Evolutionary conservation across 129 eudicot genomes (phyloP).

Genomic region (Flaveria robusta): DNA sequence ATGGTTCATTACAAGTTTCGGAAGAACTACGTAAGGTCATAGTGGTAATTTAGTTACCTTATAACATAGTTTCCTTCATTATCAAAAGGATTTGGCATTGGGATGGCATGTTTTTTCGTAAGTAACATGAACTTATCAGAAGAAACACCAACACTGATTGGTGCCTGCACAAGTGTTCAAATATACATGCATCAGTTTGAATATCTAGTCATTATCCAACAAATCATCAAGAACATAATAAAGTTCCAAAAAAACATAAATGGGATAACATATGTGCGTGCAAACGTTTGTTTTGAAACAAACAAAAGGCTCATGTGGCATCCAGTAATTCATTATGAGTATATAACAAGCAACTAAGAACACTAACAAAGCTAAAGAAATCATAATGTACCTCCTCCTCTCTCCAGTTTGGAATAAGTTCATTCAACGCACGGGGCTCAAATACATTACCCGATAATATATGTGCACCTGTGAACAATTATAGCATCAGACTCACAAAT

Average conservation of each 20-base stretch:
- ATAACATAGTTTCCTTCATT: conserved; percentile 88
- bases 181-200: background rate
- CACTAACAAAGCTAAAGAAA: background rate
- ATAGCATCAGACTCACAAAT: background rate
- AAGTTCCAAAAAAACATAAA: background rate
- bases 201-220: background rate
- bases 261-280: no score
- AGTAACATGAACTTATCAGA: conserved; percentile 94
- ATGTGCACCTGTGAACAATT: conserved; percentile 70
- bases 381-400: conserved; percentile 57
- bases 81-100: conserved; percentile 84
- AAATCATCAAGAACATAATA: background rate
- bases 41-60: conserved; percentile 51
- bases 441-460: conserved; percentile 93
- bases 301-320: no score
- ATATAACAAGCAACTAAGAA: background rate
- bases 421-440: conserved; percentile 91
- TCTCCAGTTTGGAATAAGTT: conserved; percentile 89
- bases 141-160: conserved; percentile 75
- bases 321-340: background rate
- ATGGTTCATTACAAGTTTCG: background rate
- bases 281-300: no score
- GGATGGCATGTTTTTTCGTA: conserved; percentile 57
- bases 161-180: conserved; percentile 61
- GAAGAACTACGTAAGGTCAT: conserved; percentile 17